Evolutionary conservation across 164 flowering plant genomes (phyloP).

Genomic region (Vitis rupestris): DNA sequence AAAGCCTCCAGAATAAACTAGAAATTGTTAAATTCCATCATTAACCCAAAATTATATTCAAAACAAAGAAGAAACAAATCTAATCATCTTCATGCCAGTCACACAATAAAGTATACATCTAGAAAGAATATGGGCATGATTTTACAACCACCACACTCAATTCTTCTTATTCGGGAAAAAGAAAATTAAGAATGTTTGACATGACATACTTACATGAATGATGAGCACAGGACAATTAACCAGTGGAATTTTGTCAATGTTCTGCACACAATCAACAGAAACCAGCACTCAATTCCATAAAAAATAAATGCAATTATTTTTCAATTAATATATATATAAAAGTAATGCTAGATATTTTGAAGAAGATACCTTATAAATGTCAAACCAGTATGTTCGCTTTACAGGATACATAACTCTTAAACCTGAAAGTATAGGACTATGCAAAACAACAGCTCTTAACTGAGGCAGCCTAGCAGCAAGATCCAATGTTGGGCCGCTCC

Average conservation of each 20-base stretch:
- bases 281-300: constrained; percentile 7
- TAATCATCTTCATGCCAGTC: not conserved
- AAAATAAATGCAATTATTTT: not conserved
- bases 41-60: not conserved
- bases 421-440: constrained; percentile 93
- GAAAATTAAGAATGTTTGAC: not conserved
- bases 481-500: constrained; percentile 93
- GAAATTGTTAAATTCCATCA: not conserved
- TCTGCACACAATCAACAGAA: constrained; percentile 50
- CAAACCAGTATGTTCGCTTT: constrained; percentile 91
- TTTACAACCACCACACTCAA: not conserved
- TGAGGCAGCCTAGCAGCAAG: constrained; percentile 73
- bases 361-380: constrained; percentile 76
- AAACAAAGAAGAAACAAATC: not conserved
- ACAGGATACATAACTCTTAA: constrained; percentile 96
- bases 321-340: too few species aligned
- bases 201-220: constrained; percentile 72
- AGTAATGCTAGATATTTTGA: not conserved
- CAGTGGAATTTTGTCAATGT: constrained; percentile 83
- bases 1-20: too few species aligned
- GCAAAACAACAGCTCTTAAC: constrained; percentile 80
- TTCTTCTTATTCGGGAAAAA: not conserved
- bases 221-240: constrained; percentile 77
- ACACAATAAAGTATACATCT: not conserved
- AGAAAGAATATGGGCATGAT: not conserved